Evolutionary conservation across 768 basidiomycete species (phyloP).

Genomic region (Podaxis sp.): DNA sequence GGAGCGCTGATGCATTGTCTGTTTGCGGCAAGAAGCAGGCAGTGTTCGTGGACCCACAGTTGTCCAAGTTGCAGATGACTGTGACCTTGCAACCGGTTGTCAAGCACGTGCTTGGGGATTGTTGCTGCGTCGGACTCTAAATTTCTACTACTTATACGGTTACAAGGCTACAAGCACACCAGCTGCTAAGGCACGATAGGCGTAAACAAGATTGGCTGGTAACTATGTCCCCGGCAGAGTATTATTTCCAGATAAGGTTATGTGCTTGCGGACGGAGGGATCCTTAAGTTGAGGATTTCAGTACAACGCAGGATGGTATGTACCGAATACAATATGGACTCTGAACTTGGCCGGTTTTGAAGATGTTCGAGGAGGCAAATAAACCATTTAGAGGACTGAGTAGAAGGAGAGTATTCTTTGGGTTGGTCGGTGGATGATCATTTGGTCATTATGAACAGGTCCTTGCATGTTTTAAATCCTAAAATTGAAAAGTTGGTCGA

Average conservation of each 20-base stretch:
- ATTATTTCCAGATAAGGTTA: slow-evolving; percentile 93
- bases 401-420: slow-evolving; percentile 76
- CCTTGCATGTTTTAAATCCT: slow-evolving; percentile 48
- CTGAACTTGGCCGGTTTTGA: slow-evolving; percentile 85
- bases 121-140: slow-evolving; percentile 94
- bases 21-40: slow-evolving; percentile 15
- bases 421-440: slow-evolving; percentile 63
- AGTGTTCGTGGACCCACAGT: slow-evolving; percentile 33
- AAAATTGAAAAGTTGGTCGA: slow-evolving; percentile 86
- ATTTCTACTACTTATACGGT: slow-evolving; percentile 86
- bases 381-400: slow-evolving; percentile 84
- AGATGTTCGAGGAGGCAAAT: slow-evolving; percentile 96
- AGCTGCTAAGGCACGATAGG: no score
- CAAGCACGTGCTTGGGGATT: slow-evolving; percentile 95
- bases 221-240: slow-evolving; percentile 51
- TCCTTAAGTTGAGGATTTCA: slow-evolving; percentile 72
- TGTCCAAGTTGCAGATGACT: slow-evolving; percentile 67
- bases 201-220: no score
- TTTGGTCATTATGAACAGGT: no score
- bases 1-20: neutral
- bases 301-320: slow-evolving; percentile 85
- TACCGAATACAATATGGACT: slow-evolving; percentile 61
- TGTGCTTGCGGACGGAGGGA: slow-evolving; percentile 85
- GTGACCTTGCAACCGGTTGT: slow-evolving; percentile 89
- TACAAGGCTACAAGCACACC: slow-evolving; percentile 16